Base-by-base conservation (phyloP, 139 green algal genomes). In the Gonium pectorale region DNA sequence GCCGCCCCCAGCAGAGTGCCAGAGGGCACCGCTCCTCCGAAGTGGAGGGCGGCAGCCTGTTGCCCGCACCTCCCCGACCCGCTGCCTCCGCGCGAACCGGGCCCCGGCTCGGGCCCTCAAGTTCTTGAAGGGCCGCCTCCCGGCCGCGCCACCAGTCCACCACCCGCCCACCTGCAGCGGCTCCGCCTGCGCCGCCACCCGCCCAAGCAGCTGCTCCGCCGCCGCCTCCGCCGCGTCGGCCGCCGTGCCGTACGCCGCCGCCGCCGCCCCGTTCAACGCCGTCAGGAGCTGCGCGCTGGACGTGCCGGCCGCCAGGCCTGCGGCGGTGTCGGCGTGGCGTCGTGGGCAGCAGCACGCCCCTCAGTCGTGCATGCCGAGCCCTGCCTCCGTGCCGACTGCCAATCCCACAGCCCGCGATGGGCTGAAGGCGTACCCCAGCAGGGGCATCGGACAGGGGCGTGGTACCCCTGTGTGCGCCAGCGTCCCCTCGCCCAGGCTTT, bases 291-390 rank as follows among this genome's bases (percentile, higher is more conserved):
- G 19, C 13, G 59, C 59, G 40, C 21, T 43, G 17, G 41, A 21
- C 11, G 75, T 82, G 27, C 40, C 60, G 0, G 59, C 40, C 5
- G 62, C 78, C 78, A 84, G 67, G 33, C 62, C 77, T 82, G 74
- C 67, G 40, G 15, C 3, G 29, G 62, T 11, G 46, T 24, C 11
- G 46, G 46, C 13, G 46, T 11, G 15, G 46, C 46, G 46, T 15
- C 13, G 46, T 24, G 46, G 13, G 46, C 46, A 15, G 11, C 15
- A 15, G 46, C 13, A 15, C 46, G 46, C 13, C 15, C 13, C 46
- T 54, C n/a, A n/a, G 46, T 54, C 46, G 11, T 15, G 13, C 13
- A 54, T 24, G 13, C 46, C 46, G 46, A 11, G 46, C 46, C 13
- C 46, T 54, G 11, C 11, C 46, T 24, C 46, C 11, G 13, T 11